phyloP scores from a whole-genome alignment of 164 flowering plant species.

The Santalum album region DNA sequence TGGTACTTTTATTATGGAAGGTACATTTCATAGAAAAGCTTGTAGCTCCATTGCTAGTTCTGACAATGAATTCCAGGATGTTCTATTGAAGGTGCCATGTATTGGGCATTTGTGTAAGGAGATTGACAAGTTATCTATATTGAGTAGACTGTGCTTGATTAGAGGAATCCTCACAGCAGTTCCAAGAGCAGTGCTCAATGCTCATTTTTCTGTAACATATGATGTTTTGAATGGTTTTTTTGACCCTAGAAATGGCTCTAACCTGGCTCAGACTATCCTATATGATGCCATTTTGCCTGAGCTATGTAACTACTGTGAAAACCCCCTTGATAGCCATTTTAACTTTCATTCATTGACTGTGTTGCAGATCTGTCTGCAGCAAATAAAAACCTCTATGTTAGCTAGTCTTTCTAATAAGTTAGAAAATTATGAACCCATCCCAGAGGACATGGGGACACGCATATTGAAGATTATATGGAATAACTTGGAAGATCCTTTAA shows the following conservation, averaged over 20 bases:
- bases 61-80: slow-evolving; percentile 16
- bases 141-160: slow-evolving; percentile 80
- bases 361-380: slow-evolving; percentile 92
- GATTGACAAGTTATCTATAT: slow-evolving; percentile 35
- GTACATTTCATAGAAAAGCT: slow-evolving; percentile 32
- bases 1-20: slow-evolving; percentile 42
- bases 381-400: slow-evolving; percentile 70
- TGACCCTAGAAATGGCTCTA: slow-evolving; percentile 11
- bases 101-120: slow-evolving; percentile 45
- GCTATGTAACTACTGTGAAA: slow-evolving; percentile 74
- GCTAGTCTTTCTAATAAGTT: slow-evolving; percentile 27
- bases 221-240: slow-evolving; percentile 14
- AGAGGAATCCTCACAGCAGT: slow-evolving; percentile 94
- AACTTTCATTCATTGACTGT: slow-evolving; percentile 93
- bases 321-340: slow-evolving; percentile 86
- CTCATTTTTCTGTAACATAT: slow-evolving; percentile 20
- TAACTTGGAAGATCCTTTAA: slow-evolving; percentile 95
- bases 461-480: slow-evolving; percentile 84
- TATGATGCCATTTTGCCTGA: slow-evolving; percentile 89
- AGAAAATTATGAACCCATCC: slow-evolving; percentile 45
- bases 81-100: slow-evolving; percentile 34
- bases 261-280: slow-evolving; percentile 55
- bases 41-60: slow-evolving; percentile 12
- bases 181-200: slow-evolving; percentile 61
- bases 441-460: slow-evolving; percentile 58